phyloP scores from a whole-genome alignment of 768 basidiomycete species.

The Trametes gibbosa region DNA sequence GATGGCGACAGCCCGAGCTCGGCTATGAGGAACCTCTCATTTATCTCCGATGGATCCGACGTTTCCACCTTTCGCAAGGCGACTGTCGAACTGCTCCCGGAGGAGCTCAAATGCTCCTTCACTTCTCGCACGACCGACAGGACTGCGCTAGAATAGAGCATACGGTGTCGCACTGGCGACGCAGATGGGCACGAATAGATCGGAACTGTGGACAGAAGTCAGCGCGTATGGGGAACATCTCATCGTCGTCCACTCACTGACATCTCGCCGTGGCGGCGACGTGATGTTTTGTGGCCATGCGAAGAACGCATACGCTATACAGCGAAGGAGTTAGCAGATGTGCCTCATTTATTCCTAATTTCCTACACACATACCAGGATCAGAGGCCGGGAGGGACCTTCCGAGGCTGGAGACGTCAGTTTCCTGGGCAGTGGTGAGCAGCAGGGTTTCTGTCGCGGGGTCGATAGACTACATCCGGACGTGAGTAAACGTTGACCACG shows the following conservation, averaged over 20 bases:
- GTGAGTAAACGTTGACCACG: neutral
- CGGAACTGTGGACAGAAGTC: constrained; percentile 52
- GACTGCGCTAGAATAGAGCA: constrained; percentile 83
- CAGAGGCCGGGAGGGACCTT: constrained; percentile 48
- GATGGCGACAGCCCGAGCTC: constrained; percentile 47
- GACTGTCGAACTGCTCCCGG: constrained; percentile 36
- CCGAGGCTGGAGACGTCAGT: constrained; percentile 44
- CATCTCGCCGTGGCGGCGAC: constrained; percentile 47
- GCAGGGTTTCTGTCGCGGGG: constrained; percentile 55
- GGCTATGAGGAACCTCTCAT: constrained; percentile 56
- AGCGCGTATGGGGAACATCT: neutral
- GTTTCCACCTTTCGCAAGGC: constrained; percentile 75
- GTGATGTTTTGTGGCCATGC: constrained; percentile 52
- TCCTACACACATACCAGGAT: constrained; percentile 48
- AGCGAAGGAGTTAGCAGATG: constrained; percentile 7
- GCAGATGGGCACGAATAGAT: constrained; percentile 87
- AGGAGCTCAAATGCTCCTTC: constrained; percentile 47
- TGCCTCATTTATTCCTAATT: neutral
- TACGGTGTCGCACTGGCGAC: constrained; percentile 80
- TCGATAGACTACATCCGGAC: constrained; percentile 57
- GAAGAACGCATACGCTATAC: constrained; percentile 57
- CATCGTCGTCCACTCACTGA: constrained; percentile 42
- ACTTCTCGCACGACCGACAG: constrained; percentile 53
- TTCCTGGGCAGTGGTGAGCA: constrained; percentile 41
- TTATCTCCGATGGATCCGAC: constrained; percentile 72